Base-by-base conservation (phyloP, 192 early-diverging fungal species). In the Paraglomus occultum region DNA sequence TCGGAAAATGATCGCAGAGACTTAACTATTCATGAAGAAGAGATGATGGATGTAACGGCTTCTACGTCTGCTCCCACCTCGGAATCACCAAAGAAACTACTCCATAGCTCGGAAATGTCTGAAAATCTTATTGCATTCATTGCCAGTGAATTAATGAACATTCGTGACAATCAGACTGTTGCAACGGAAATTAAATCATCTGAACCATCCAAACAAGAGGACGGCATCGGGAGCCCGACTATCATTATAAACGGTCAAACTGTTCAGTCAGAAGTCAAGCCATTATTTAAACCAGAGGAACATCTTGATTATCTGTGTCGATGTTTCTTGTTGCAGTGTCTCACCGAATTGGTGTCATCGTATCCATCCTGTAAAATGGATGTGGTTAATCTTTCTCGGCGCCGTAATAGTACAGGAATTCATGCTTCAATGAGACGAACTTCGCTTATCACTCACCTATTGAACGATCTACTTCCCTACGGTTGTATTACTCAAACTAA, bases 311-410 rank as follows among this genome's bases (percentile, higher is more conserved):
- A 77, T 61, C 51, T 80, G 11, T 74, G 70, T 20, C 73, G 79
- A 7, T 80, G 90, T 64, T 96, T 93, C 80, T 69, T 97, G 58
- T 75, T 99, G 68, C 94, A 95, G 72, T 87, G 87, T 53, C 76
- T 97, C 23, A 83, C 91, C 5, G 97, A 99, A 74, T 80, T 99
- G 6, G 76, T 94, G n/a, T 84, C 87, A 1, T 91, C 91, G 4
- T 99, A 95, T 76, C 84, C 91, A 22, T 83, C 89, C 23, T 91
- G 88, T 79, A 92, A 92, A 75, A 68, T 83, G 15, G 89, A 90
- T 66, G 72, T 91, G 2, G 85, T 90, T 53, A 80, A 84, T 18
- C 84, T 82, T 49, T 79, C 83, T 40, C 79, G 80, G 17, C 76
- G 82, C 14, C 74, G 81, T 63, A 71, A 45, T 23, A 72, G 54